These are phyloP conservation scores for Microstegium vimineum DNA, from an alignment of 176 grass and related monocot species.

Conservation along the genomic window DNA sequence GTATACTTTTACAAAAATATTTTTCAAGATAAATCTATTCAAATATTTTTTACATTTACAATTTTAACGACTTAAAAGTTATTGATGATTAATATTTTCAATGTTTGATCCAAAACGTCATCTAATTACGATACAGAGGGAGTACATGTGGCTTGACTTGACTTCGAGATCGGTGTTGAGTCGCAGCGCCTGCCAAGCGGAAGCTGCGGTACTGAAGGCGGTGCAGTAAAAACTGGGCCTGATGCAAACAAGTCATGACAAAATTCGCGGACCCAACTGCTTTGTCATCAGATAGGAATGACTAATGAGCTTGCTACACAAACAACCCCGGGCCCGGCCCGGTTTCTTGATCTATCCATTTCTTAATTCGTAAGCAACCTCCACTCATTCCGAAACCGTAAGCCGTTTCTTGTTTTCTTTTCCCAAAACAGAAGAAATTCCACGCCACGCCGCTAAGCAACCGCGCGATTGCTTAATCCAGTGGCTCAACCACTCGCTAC, in stretches of 20 bases:
- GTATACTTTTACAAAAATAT: no score
- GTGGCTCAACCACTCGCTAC: not conserved
- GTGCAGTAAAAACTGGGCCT: not conserved
- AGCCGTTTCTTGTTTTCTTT: not conserved
- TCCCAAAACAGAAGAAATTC: not conserved
- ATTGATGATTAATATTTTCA: no score
- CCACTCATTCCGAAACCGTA: not conserved
- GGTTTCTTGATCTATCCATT: no score
- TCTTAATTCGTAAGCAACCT: constrained; percentile 22
- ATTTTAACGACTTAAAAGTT: no score
- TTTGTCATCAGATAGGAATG: not conserved
- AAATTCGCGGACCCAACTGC: not conserved
- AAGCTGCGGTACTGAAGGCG: not conserved
- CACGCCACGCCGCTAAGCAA: not conserved
- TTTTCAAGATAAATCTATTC: no score
- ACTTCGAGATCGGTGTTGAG: no score
- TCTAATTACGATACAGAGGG: no score
- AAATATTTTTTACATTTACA: no score
- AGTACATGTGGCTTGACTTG: no score
- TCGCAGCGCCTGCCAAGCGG: not conserved
- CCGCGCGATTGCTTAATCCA: not conserved
- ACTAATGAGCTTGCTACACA: not conserved
- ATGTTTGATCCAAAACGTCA: no score
- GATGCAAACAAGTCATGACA: not conserved
- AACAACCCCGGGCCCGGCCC: not conserved